Evolutionary conservation across 768 basidiomycete species (phyloP).

Genomic region (Kockovaella imperatae): DNA sequence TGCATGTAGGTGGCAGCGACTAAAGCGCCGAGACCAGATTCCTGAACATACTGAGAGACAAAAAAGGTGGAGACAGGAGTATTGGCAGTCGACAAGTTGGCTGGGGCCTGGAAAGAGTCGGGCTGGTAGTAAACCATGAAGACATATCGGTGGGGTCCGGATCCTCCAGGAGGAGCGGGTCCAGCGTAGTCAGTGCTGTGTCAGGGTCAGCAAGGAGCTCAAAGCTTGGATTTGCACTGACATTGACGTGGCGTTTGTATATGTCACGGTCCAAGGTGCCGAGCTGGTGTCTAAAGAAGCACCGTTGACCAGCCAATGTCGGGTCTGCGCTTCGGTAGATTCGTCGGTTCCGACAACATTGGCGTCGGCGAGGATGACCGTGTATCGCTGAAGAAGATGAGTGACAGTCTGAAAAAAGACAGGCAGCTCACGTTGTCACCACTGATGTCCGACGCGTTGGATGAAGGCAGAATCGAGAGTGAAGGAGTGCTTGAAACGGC

Average conservation of each 20-base stretch:
- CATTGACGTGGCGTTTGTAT: constrained; percentile 26
- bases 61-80: constrained; percentile 55
- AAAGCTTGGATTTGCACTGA: constrained; percentile 26
- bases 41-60: constrained; percentile 54
- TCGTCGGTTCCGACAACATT: constrained; percentile 59
- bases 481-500: constrained; percentile 56
- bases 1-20: constrained; percentile 67
- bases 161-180: constrained; percentile 61
- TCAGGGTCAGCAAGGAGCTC: background rate
- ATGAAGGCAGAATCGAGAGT: constrained; percentile 52
- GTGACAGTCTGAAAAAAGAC: background rate
- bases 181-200: constrained; percentile 61
- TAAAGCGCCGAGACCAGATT: constrained; percentile 54
- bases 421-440: constrained; percentile 41
- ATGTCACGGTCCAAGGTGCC: constrained; percentile 34
- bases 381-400: constrained; percentile 47
- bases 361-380: constrained; percentile 69
- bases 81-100: constrained; percentile 51
- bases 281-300: constrained; percentile 42
- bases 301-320: constrained; percentile 74
- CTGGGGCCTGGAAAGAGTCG: constrained; percentile 56
- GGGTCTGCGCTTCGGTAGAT: constrained; percentile 48
- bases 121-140: constrained; percentile 62
- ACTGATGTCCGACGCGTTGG: constrained; percentile 49
- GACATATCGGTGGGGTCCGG: constrained; percentile 69